phyloP scores from a whole-genome alignment of 371 early-diverging fungal species.

The Gilbertella persicaria region DNA sequence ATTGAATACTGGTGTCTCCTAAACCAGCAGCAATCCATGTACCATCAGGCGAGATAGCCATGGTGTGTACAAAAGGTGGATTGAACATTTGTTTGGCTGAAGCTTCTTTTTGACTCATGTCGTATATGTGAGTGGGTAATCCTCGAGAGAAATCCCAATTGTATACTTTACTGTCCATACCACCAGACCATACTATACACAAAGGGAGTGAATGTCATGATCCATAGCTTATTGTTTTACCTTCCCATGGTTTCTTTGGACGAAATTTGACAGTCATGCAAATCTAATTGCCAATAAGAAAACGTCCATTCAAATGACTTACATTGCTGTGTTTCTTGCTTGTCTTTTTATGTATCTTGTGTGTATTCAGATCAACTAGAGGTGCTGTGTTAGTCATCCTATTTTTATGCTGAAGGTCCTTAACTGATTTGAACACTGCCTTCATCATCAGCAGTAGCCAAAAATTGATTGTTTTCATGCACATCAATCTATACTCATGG shows the following conservation, averaged over 20 bases:
- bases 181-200: constrained; percentile 50
- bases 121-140: constrained; percentile 22
- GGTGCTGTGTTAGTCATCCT: neutral
- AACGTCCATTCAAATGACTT: neutral
- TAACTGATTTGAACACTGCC: constrained; percentile 45
- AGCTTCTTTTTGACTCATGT: constrained; percentile 40
- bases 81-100: constrained; percentile 48
- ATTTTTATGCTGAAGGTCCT: neutral
- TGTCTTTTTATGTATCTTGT: constrained; percentile 43
- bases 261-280: constrained; percentile 48
- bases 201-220: neutral
- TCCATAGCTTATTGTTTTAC: constrained; percentile 12
- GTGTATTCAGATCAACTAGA: constrained; percentile 42
- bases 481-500: constrained; percentile 41
- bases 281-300: constrained; percentile 24
- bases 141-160: constrained; percentile 53
- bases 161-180: constrained; percentile 44
- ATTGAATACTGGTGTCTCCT: constrained; percentile 43
- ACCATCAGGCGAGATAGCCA: constrained; percentile 30
- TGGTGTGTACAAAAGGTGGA: constrained; percentile 49
- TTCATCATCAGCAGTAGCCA: constrained; percentile 47
- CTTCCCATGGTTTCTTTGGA: constrained; percentile 50
- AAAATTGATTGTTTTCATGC: constrained; percentile 36
- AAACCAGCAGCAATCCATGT: constrained; percentile 45
- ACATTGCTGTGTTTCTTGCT: constrained; percentile 43